Evolutionary conservation across 2,329 filamentous ascomycete genomes (phyloP), one percentile per base, ranked within the genome.

Genomic region (Fusarium equiseti): DNA sequence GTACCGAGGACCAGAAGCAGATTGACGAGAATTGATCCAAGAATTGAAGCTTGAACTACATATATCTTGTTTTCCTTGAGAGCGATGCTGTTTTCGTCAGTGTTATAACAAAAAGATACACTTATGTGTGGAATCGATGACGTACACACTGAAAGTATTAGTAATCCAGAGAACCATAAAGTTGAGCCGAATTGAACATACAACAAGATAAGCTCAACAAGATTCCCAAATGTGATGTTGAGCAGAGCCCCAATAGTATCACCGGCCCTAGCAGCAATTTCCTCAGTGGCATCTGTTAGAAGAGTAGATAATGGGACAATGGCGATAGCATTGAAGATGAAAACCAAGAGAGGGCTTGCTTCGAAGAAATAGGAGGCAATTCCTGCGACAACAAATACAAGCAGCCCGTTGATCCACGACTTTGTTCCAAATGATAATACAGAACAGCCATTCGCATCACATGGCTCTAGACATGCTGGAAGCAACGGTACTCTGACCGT

Each of bases 11-110:
- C 93, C 49, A 93, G 84, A 7, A 94, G 82, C 49, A 94, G 78
- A 73, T 94, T 94, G 59, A 92, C 90, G 24, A 94, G 81, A 58
- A 94, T 92, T 1, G 91, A 93, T 24, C 92, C 92, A 20, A 94
- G 84, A 44, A 94, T 83, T 1, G 92, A 93, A 12, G 91, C 91
- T 77, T 94, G 91, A n/a, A 94, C 92, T 67, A 94, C 90, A 26
- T 88, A 85, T 50, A 93, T 91, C 75, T 94, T 89, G 76, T 91
- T 84, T 79, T 83, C 81, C 55, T 77, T 76, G 20, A 83, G 74
- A 1, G 82, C 81, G 35, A 83, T 89, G 67, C 88, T 90, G 76
- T 9, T 13, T 3, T 26, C 8, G 63, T 77, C 27, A 77, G 7
- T 9, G 13, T 20, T 26, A 16, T 11, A 18, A 11, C 3, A 10